Base-by-base conservation (phyloP, 2,329 filamentous ascomycete genomes). In the Diaporthe sp. region DNA sequence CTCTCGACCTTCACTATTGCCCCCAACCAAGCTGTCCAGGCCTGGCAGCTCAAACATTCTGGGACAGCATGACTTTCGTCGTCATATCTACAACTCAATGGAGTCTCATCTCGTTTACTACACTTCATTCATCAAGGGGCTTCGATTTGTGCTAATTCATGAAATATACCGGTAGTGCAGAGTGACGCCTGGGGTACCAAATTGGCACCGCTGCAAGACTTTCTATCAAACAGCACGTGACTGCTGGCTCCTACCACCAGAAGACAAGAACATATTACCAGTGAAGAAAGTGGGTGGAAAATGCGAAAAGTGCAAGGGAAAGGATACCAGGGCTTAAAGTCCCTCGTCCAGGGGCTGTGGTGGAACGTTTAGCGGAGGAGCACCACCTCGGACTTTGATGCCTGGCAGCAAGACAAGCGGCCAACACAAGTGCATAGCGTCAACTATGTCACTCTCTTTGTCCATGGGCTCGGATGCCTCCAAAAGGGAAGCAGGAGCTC, bases 241-340 rank as follows among this genome's bases (percentile, higher is more conserved):
- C 9, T 65, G 61, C 42, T 65, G 72, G 72, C 30, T 53, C 22
- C 8, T 42, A 53, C 37, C 8, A 17, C 51, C n/a, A 39, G 8
- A 15, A 9, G 15, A 50, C 15, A 7, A 47, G 5, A 4, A 27
- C 2, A 15, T 53, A 1, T 8, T 42, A 7, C n/a, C 5, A 5
- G 25, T 30, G 35, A 65, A 42, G 15, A 9, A 27, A 35, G 37
- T 27, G 61, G 2, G 3, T 19, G 68, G 50, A 22, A 71, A 42
- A 37, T 71, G 68, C 39, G 35, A 63, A 19, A 39, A 55, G 22
- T 71, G 72, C 30, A n/a, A 25, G 30, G 6, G 4, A 5, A 68
- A 35, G 25, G 25, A 37, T 25, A 30, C 70, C 7, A 0, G 32
- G n/a, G 17, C 12, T 42, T 44, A n/a, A 22, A 63, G 32, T 19